These are phyloP conservation scores for Polyporus arcularius DNA, from an alignment of 768 basidiomycete genomes.

Conservation along the genomic window DNA sequence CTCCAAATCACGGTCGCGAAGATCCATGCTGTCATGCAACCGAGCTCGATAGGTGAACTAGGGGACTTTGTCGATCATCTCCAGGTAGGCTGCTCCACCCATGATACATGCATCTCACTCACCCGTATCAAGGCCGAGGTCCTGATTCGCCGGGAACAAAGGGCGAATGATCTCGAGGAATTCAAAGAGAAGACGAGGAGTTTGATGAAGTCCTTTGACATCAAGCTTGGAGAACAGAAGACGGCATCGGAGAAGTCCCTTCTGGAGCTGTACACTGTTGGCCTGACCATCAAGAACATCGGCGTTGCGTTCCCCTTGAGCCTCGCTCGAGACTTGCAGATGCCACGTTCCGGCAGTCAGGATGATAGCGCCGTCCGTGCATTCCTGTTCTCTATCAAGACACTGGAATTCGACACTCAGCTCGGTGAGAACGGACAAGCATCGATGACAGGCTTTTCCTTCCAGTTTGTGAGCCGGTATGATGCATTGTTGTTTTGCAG, in stretches of 20 bases:
- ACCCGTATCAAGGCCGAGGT: conserved; percentile 62
- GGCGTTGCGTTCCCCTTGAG: conserved; percentile 91
- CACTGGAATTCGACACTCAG: conserved; percentile 70
- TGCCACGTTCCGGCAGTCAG: conserved; percentile 42
- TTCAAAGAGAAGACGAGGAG: conserved; percentile 81
- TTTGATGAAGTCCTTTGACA: conserved; percentile 75
- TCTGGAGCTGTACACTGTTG: conserved; percentile 57
- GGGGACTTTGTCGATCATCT: conserved; percentile 87
- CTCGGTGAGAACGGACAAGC: conserved; percentile 80
- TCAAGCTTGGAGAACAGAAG: conserved; percentile 48
- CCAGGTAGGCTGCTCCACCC: conserved; percentile 49
- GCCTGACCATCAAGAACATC: conserved; percentile 61
- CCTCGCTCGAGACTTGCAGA: conserved; percentile 56
- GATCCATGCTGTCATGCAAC: conserved; percentile 92
- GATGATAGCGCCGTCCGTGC: conserved; percentile 62
- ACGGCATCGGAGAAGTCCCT: conserved; percentile 41
- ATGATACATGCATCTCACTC: conserved; percentile 21
- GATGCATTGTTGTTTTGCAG: conserved; percentile 16
- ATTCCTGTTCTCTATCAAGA: conserved; percentile 82
- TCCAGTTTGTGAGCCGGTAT: conserved; percentile 84
- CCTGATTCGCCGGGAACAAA: conserved; percentile 68
- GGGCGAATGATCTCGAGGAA: conserved; percentile 74
- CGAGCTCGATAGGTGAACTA: conserved; percentile 88
- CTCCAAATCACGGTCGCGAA: conserved; percentile 64
- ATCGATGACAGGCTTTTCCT: conserved; percentile 68